Conservation (phyloP, 129 eudicot genomes). For the Cynara cardunculus region DNA sequence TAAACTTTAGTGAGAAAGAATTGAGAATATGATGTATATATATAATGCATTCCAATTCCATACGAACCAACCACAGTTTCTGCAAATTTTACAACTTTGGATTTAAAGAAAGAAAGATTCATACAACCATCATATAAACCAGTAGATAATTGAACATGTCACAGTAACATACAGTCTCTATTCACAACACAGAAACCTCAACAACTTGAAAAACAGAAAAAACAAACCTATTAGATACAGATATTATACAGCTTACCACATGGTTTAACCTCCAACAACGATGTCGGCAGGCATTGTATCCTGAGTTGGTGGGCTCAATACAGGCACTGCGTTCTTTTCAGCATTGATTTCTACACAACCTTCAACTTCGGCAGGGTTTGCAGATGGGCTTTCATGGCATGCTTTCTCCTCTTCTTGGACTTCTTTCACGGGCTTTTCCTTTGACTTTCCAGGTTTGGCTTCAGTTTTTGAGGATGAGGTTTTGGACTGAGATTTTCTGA, state of each 20-base stretch:
- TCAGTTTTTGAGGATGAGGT: slow-evolving; percentile 34
- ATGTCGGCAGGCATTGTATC: slow-evolving; percentile 9
- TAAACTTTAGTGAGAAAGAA: background rate
- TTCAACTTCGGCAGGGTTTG: slow-evolving; percentile 21
- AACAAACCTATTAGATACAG: slow-evolving; percentile 30
- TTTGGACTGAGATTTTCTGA: slow-evolving; percentile 46
- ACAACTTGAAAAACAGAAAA: slow-evolving; percentile 21
- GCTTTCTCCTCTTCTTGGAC: slow-evolving; percentile 34
- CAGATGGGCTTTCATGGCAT: slow-evolving; percentile 24
- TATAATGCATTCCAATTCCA: slow-evolving; percentile 18
- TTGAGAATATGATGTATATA: background rate
- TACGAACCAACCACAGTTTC: slow-evolving; percentile 19
- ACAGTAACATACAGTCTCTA: slow-evolving; percentile 30
- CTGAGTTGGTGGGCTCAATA: background rate
- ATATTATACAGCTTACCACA: slow-evolving; percentile 21
- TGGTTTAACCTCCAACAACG: slow-evolving; percentile 20
- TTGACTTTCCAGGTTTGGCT: slow-evolving; percentile 42
- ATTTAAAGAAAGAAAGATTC: slow-evolving; percentile 3
- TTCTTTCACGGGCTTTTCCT: slow-evolving; percentile 33
- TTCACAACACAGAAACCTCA: slow-evolving; percentile 31
- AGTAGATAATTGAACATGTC: slow-evolving; percentile 14
- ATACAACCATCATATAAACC: slow-evolving; percentile 26
- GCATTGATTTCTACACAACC: background rate
- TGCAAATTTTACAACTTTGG: slow-evolving; percentile 18
- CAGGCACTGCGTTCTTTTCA: background rate